phyloP scores from a whole-genome alignment of 495 filamentous ascomycete genomes.

The Gamarada debralockiae region DNA sequence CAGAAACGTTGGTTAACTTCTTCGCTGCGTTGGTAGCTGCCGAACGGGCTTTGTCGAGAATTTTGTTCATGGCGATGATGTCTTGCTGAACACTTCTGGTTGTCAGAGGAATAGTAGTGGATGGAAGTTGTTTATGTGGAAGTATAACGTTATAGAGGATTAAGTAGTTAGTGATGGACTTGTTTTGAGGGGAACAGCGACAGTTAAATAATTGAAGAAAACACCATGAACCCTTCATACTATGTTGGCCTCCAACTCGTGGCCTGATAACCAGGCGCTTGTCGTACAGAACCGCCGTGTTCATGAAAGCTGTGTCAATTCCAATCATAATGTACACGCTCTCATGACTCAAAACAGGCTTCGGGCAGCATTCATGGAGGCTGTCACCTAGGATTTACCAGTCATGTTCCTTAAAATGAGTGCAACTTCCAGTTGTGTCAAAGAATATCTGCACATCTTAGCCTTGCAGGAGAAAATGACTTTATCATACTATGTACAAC shows the following conservation, averaged over 20 bases:
- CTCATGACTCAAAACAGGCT: slow-evolving; percentile 1
- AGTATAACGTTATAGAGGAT: neutral
- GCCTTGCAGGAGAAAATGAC: too few species aligned
- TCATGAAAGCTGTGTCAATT: neutral
- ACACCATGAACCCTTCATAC: neutral
- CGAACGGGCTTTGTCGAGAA: neutral
- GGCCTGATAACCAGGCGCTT: neutral
- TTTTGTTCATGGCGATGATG: neutral
- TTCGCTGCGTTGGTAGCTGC: neutral
- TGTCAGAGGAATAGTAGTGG: neutral
- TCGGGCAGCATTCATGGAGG: neutral
- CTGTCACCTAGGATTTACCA: neutral
- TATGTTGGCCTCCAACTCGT: neutral
- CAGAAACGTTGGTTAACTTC: neutral
- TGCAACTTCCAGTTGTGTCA: too few species aligned
- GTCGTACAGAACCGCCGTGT: neutral
- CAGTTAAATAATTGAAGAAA: neutral
- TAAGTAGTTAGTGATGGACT: neutral
- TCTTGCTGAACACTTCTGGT: neutral
- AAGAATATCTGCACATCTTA: too few species aligned
- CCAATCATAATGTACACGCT: neutral
- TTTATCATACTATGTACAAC: too few species aligned
- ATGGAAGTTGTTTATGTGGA: neutral
- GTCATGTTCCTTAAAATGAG: too few species aligned
- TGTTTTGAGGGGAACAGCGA: neutral